A percentile compares a stretch with the other conserved stretches of the same genome.
Conservation (phyloP, 768 basidiomycete genomes). For the Sarcomyxa edulis region DNA sequence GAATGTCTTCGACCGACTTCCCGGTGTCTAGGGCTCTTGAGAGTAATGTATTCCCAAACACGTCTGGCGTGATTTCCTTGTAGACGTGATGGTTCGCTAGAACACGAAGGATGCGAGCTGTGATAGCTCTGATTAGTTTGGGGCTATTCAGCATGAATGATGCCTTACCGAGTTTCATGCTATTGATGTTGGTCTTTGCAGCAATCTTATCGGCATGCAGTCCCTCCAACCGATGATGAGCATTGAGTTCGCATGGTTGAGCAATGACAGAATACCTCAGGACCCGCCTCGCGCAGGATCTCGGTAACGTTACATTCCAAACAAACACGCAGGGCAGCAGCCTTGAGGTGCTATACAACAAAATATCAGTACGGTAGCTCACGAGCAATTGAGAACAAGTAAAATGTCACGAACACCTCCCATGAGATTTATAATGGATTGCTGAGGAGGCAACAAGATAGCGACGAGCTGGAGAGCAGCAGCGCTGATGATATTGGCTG, state of each 20-base stretch:
- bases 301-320: conserved; percentile 31
- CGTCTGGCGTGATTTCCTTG: conserved; percentile 28
- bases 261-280: too few species aligned
- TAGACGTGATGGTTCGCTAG: conserved; percentile 30
- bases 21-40: conserved; percentile 24
- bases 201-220: conserved; percentile 32
- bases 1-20: conserved; percentile 21
- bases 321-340: conserved; percentile 23
- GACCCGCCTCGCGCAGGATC: too few species aligned
- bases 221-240: conserved; percentile 26
- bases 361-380: background rate
- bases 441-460: conserved; percentile 19
- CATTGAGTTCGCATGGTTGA: too few species aligned
- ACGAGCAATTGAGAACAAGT: too few species aligned
- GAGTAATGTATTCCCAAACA: conserved; percentile 30
- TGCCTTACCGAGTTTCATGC: conserved; percentile 23
- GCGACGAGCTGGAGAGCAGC: conserved; percentile 26
- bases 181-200: conserved; percentile 22
- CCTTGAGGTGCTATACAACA: conserved; percentile 16
- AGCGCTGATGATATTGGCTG: conserved; percentile 22
- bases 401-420: conserved; percentile 21
- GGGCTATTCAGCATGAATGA: background rate
- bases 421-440: conserved; percentile 17
- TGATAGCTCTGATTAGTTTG: background rate
- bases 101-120: conserved; percentile 25